Evolutionary conservation across 202 grass and related monocot genomes (phyloP).

Genomic region (Eragrostis tef): DNA sequence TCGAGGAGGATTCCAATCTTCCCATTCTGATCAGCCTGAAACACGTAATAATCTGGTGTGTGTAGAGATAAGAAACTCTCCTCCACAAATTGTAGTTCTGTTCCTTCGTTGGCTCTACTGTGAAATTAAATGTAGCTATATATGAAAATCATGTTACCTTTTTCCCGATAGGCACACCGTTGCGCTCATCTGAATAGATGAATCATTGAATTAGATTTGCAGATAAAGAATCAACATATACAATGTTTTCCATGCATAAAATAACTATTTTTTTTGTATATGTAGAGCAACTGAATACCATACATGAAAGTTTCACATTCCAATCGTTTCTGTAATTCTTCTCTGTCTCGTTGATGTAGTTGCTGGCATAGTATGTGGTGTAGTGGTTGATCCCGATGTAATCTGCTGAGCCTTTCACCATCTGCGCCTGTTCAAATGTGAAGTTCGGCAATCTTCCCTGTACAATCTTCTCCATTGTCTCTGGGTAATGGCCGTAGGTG

Average conservation of each 20-base stretch:
- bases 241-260: neutral
- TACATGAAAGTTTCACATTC: constrained; percentile 57
- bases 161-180: constrained; percentile 58
- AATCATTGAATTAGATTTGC: neutral
- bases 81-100: neutral
- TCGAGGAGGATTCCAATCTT: constrained; percentile 69
- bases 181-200: constrained; percentile 52
- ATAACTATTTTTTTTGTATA: neutral
- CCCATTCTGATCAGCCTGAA: constrained; percentile 45
- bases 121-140: neutral
- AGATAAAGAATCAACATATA: neutral
- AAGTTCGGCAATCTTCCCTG: constrained; percentile 65
- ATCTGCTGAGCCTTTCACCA: constrained; percentile 69
- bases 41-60: neutral
- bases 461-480: constrained; percentile 61
- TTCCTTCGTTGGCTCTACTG: neutral
- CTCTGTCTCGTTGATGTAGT: constrained; percentile 38
- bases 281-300: neutral
- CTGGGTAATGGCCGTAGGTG: constrained; percentile 73
- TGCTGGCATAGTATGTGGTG: constrained; percentile 60
- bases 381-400: constrained; percentile 82
- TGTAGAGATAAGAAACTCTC: neutral
- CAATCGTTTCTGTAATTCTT: constrained; percentile 67
- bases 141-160: constrained; percentile 41
- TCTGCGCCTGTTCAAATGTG: constrained; percentile 50